Evolutionary conservation across 2,329 filamentous ascomycete species (phyloP).

Genomic region (Sclerotinia spermophila): DNA sequence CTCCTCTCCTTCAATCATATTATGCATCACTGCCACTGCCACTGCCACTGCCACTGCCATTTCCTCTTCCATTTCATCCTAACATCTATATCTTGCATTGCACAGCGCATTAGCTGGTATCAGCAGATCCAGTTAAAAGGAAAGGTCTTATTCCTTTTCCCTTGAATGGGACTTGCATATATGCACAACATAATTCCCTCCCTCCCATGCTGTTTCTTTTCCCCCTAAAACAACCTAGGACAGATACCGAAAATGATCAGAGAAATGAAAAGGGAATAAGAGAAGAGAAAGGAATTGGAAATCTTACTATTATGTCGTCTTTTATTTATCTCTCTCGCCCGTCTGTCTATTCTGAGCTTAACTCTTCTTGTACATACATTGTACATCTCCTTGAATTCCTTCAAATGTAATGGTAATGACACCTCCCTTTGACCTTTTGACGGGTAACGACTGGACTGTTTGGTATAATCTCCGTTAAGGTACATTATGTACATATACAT

Average conservation of each 20-base stretch:
- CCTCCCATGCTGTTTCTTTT: not conserved
- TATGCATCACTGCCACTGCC: not conserved
- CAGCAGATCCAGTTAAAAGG: not conserved
- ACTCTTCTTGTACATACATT: not conserved
- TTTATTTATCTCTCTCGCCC: not conserved
- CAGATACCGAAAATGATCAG: not conserved
- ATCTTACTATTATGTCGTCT: not conserved
- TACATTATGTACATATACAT: too few species aligned
- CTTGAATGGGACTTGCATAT: conserved; percentile 7
- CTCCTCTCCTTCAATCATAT: not conserved
- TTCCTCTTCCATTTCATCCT: not conserved
- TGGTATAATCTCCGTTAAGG: not conserved
- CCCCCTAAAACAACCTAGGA: not conserved
- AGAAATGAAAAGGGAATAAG: not conserved
- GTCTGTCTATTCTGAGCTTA: not conserved
- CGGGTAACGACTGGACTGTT: not conserved
- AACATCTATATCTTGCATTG: not conserved
- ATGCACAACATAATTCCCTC: conserved; percentile 17
- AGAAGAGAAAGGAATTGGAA: not conserved
- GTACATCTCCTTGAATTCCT: not conserved
- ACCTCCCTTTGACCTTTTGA: not conserved
- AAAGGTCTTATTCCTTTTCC: not conserved
- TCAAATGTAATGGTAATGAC: not conserved
- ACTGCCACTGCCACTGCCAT: not conserved
- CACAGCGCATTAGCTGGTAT: conserved; percentile 6